Base-by-base conservation (phyloP, 805 yeast species). In the Wickerhamiella dianesei region DNA sequence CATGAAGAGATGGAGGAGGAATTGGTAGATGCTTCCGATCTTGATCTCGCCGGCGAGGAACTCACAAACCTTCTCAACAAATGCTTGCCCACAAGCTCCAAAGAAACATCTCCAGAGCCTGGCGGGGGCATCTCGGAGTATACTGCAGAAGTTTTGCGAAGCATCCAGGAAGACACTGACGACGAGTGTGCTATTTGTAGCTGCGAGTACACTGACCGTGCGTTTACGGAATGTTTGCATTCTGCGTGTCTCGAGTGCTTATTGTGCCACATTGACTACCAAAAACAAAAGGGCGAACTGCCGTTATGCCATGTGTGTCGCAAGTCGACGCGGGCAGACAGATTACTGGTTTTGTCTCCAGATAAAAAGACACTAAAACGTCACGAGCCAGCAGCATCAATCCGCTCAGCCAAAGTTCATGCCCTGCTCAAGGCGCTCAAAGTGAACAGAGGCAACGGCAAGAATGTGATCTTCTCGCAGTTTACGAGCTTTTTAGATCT, bases 151-250 rank as follows among this genome's bases (percentile, higher is more conserved):
- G 61, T 63, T 1, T 45, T 61, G 51, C 53, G 55, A 36, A 46
- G 49, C 35, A 52, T 64, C 19, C 41, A 52, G 5, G 58, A 60
- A 9, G 56, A 55, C 1, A 56, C 74, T 3, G 64, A 62, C 2
- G 72, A 71, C 9, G 96, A 87, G 61, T 88, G 97, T 56, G 78
- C 94, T 0, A 84, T 88, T 20, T 89, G 97, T 62, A 78, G 86
- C 0, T 73, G 78, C 1, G 75, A 75, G 21, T 80, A 85, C 0
- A 79, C 70, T 1, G 75, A 76, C 35, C 68, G 75, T 40, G 70
- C 79, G 0, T 71, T 89, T 12, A 76, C 88, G 0, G 78, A 77
- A 35, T 89, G 97, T 65, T 80, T 82, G 22, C 97, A 89, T 62
- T 64, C 77, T 40, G 86, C 79, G 52, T 89, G 96, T 60, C 64